Conservation (phyloP, 177 flowering plant genomes). For the Vitis hybrid region DNA sequence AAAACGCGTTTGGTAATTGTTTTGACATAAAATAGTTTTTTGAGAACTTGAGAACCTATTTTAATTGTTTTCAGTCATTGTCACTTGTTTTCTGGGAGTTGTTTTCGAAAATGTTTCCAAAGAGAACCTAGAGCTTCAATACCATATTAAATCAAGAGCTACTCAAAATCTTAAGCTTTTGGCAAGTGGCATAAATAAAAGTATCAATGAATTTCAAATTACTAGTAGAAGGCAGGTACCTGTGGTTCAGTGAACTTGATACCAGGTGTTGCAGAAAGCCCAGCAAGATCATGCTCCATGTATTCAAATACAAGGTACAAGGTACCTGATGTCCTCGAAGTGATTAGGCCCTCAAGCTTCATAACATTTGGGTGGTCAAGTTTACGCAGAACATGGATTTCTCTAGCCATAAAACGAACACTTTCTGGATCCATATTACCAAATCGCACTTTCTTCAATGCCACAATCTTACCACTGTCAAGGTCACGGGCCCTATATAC, state of each 20-base stretch:
- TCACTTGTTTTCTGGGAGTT: too few relatives aligned
- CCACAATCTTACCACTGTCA: conserved; percentile 65
- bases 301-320: conserved; percentile 80
- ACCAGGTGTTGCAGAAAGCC: conserved; percentile 54
- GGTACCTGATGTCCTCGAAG: conserved; percentile 65
- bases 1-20: too few relatives aligned
- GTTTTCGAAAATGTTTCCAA: too few relatives aligned
- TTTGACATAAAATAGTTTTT: too few relatives aligned
- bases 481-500: conserved; percentile 78
- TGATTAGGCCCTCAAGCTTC: conserved; percentile 69
- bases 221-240: conserved; percentile 30
- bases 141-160: too few relatives aligned
- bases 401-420: conserved; percentile 87
- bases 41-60: too few relatives aligned
- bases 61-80: too few relatives aligned
- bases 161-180: too few relatives aligned
- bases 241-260: conserved; percentile 74
- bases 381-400: conserved; percentile 60
- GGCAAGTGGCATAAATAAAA: not conserved
- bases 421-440: conserved; percentile 83
- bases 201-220: not conserved
- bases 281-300: conserved; percentile 90
- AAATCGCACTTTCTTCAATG: conserved; percentile 81
- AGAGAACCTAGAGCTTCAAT: too few relatives aligned
- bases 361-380: conserved; percentile 80